A percentile compares a stretch with the other conserved stretches of the same genome.
phyloP scores from a whole-genome alignment of 352 stramenopile species.

The Phytophthora pluvialis region DNA sequence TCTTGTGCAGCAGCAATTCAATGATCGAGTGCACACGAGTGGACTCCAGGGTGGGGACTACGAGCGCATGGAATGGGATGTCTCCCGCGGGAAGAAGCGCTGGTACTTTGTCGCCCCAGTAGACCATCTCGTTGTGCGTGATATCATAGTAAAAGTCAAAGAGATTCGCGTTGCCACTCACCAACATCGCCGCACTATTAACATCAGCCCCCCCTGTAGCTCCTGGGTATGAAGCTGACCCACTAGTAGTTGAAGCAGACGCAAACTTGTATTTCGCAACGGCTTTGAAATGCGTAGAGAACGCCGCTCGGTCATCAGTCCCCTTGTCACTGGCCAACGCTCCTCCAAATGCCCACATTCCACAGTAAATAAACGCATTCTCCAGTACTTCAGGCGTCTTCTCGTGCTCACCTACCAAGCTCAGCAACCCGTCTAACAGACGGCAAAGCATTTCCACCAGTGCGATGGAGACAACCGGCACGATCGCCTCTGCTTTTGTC shows the following conservation, averaged over 20 bases:
- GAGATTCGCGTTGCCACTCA: slow-evolving; percentile 38
- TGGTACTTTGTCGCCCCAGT: slow-evolving; percentile 78
- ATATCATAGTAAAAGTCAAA: slow-evolving; percentile 88
- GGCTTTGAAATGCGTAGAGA: slow-evolving; percentile 64
- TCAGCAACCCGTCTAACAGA: slow-evolving; percentile 93
- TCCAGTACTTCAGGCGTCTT: slow-evolving; percentile 91
- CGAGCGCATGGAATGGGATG: slow-evolving; percentile 61
- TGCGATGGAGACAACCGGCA: slow-evolving; percentile 60
- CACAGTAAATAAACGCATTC: slow-evolving; percentile 95
- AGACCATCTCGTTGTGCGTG: slow-evolving; percentile 73
- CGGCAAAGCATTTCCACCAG: slow-evolving; percentile 93
- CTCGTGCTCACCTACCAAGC: slow-evolving; percentile 72
- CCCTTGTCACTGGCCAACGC: slow-evolving; percentile 89
- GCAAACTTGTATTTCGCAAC: slow-evolving; percentile 82
- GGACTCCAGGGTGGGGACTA: slow-evolving; percentile 83
- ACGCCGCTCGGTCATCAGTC: slow-evolving; percentile 62
- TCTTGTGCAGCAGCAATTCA: slow-evolving; percentile 53
- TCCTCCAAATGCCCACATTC: slow-evolving; percentile 96
- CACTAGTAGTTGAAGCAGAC: slow-evolving; percentile 4
- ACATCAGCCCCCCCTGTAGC: slow-evolving; percentile 11
- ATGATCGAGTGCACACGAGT: slow-evolving; percentile 72
- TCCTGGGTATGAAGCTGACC: slow-evolving; percentile 5
- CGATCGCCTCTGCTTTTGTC: slow-evolving; percentile 64
- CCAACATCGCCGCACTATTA: slow-evolving; percentile 21
- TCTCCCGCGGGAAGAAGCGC: slow-evolving; percentile 40